These are phyloP conservation scores for Vitis cinerea DNA, from an alignment of 164 flowering plant species.

Conservation along the genomic window DNA sequence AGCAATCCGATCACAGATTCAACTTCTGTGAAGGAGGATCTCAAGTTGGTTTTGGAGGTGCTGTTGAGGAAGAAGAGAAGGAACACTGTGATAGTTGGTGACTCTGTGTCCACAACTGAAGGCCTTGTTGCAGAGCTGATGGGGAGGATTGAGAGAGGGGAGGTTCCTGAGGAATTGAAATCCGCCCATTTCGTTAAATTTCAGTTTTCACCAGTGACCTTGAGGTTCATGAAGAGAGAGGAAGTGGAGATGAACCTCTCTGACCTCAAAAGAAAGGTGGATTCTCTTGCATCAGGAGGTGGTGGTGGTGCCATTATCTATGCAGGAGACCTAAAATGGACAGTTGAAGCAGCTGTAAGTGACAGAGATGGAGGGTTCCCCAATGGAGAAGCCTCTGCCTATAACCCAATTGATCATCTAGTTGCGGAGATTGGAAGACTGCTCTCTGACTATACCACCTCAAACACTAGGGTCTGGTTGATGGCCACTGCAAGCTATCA, in stretches of 20 bases:
- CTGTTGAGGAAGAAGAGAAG: slow-evolving; percentile 54
- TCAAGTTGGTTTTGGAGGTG: slow-evolving; percentile 62
- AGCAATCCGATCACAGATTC: slow-evolving; percentile 15
- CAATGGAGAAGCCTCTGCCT: slow-evolving; percentile 18
- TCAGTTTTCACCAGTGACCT: slow-evolving; percentile 47
- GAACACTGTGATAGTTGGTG: slow-evolving; percentile 74
- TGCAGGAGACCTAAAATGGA: slow-evolving; percentile 79
- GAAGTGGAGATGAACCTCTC: slow-evolving; percentile 58
- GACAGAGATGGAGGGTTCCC: slow-evolving; percentile 5
- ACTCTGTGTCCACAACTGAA: slow-evolving; percentile 42
- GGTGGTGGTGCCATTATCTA: slow-evolving; percentile 55
- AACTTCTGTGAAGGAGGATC: slow-evolving; percentile 37
- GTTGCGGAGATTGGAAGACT: slow-evolving; percentile 61
- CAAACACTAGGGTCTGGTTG: slow-evolving; percentile 58
- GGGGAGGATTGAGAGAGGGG: slow-evolving; percentile 60
- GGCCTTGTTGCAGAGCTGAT: slow-evolving; percentile 55
- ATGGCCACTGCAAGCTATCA: slow-evolving; percentile 68
- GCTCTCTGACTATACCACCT: slow-evolving; percentile 34
- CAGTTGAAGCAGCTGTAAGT: slow-evolving; percentile 28
- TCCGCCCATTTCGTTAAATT: slow-evolving; percentile 53
- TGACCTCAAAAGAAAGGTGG: slow-evolving; percentile 61
- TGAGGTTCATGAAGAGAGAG: slow-evolving; percentile 71
- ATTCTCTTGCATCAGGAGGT: slow-evolving; percentile 37
- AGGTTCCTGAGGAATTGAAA: slow-evolving; percentile 66
- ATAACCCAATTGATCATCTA: slow-evolving; percentile 59